phyloP scores from a whole-genome alignment of 805 yeast genomes.

The Ogataea philodendri region DNA sequence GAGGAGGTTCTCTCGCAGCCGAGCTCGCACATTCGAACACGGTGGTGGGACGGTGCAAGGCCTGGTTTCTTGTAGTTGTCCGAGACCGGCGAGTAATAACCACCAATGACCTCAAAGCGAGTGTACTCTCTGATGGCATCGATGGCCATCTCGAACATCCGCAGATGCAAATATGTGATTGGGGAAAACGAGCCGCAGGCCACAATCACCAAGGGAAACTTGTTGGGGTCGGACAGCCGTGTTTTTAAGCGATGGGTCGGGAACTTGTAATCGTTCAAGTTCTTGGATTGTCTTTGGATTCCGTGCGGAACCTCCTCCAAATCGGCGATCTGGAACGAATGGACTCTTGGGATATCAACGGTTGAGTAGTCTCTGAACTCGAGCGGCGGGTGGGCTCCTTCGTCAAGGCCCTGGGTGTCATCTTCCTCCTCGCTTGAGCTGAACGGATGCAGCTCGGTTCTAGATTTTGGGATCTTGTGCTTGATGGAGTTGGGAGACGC shows the following conservation, averaged over 20 bases:
- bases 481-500: constrained; percentile 22
- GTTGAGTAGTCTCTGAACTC: too few species aligned
- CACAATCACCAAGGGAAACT: constrained; percentile 87
- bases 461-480: constrained; percentile 40
- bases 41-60: constrained; percentile 79
- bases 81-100: constrained; percentile 91
- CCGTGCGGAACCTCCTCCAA: constrained; percentile 97
- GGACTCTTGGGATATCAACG: constrained; percentile 47
- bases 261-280: constrained; percentile 65
- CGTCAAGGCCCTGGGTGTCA: constrained; percentile 18
- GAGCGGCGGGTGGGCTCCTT: background rate
- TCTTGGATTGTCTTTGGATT: constrained; percentile 79
- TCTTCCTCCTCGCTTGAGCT: constrained; percentile 49
- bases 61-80: constrained; percentile 94
- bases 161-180: constrained; percentile 85
- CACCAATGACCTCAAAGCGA: constrained; percentile 92
- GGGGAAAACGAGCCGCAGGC: constrained; percentile 99
- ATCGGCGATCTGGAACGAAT: constrained; percentile 75
- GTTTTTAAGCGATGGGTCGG: constrained; percentile 85
- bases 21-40: constrained; percentile 97
- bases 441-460: constrained; percentile 57
- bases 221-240: constrained; percentile 65
- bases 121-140: constrained; percentile 91
- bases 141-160: constrained; percentile 99
- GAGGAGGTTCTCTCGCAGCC: constrained; percentile 96